Base-by-base conservation (phyloP, 2,329 filamentous ascomycete genomes). In the Cladosporium sp. region DNA sequence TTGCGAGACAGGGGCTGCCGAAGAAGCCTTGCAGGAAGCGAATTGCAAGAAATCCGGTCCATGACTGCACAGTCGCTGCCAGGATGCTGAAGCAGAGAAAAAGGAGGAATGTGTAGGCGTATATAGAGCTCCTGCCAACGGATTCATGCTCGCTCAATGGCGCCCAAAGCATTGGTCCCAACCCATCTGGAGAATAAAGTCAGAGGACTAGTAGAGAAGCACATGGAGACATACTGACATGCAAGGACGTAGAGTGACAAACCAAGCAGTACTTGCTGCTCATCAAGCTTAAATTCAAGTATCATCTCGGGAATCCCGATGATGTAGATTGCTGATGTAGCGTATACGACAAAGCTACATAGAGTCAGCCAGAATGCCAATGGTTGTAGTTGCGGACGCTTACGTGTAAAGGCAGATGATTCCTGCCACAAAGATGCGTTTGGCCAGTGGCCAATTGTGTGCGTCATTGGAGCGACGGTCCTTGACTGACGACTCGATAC, bases 11-110 rank as follows among this genome's bases (percentile, higher is more conserved):
- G 0, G 86, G 87, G 7, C 80, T 83, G 8, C 86, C 85, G 63
- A 88, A 86, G 76, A 88, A 86, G 1, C 85, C 86, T 60, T 84
- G 83, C 3, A 88, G 71, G 72, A 88, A 88, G 1, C 86, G 80
- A 3, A 78, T 69, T 1, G 87, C 82, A 66, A 90, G 59, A 14
- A 65, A 68, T 0, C 85, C 85, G 0, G 19, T 8, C 40, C 40
- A 43, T 0, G 40, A 43, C 5, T 43, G 82, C 74, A 55, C 85
- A 88, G 73, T 85, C 88, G 85, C 84, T 0, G 52, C 47, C 59
- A 36, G 22, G 58, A 64, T 45, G 9, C 51, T 54, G n/a, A 59
- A 19, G n/a, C 52, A 50, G 2, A 56, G 36, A 40, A 64, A 64
- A 2, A 57, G 8, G 14, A 61, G 38, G 14, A 61, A 39, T 7